Evolutionary conservation across 2,329 filamentous ascomycete species (phyloP), one percentile per base, ranked within the genome.

Genomic region (Gnomoniopsis sp.): DNA sequence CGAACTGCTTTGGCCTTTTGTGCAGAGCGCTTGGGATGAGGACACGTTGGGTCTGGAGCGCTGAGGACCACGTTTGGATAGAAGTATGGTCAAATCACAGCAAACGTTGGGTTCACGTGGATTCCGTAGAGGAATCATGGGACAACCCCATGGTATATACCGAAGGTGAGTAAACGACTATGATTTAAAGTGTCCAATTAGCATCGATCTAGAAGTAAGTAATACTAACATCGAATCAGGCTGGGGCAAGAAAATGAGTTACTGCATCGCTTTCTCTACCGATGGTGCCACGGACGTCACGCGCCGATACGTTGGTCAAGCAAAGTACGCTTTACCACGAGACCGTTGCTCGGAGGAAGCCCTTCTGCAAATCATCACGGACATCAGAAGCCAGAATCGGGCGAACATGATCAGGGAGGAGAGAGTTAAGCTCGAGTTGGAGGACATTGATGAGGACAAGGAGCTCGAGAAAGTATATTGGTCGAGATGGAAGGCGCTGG

Each of bases 1-100:
- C 91, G 65, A 98, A 97, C 75, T 97, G 93, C 79, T 98, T 99
- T 77, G 93, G 89, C 75, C 97, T 98, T 93, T 82, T 99, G 50
- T 97, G 93, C 78, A 86, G 93, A 60, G 93, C 95, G 3, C 86
- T 97, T 14, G 93, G 93, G 50, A 90, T 89, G 60, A 85, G 93
- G 60, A 92, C 97, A 21, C 86, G 95, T 68, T 98, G 93, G 93
- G 89, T 99, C 10, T 99, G 95, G 95, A 97, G 97, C 66, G 88
- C 89, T 23, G 93, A 98, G 73, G 93, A 98, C 71, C 90, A 96
- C 68, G 90, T 97, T 26, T 98, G 93, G 93, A 96, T 92, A 0
- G 95, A 98, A 68, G 89, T 98, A 10, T 99, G 96, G 76, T 97
- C 93, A 2, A 90, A 93, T 64, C 91, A 96, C 74, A 89, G 93